Evolutionary conservation across 768 basidiomycete genomes (phyloP).

Genomic region (Panaeolus papilionaceus): DNA sequence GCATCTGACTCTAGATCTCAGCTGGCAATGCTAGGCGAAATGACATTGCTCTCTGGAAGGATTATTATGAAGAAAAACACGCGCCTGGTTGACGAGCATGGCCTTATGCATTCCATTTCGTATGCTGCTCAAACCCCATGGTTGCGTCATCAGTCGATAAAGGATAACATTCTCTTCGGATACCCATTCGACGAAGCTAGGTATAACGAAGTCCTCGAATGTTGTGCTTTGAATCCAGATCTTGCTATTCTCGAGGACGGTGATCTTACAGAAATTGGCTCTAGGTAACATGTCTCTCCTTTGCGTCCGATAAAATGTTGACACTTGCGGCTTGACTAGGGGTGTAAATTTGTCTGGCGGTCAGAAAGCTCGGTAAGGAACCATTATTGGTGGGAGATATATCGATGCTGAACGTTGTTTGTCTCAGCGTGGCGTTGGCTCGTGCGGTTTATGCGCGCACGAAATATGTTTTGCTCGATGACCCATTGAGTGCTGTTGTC

Average conservation of each 20-base stretch:
- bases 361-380: slow-evolving; percentile 73
- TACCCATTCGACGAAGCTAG: slow-evolving; percentile 73
- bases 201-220: slow-evolving; percentile 79
- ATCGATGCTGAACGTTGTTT: too few species aligned
- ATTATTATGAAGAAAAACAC: slow-evolving; percentile 73
- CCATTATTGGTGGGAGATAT: neutral
- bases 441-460: slow-evolving; percentile 81
- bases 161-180: slow-evolving; percentile 84
- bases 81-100: slow-evolving; percentile 62
- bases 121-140: slow-evolving; percentile 79
- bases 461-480: slow-evolving; percentile 77
- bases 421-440: slow-evolving; percentile 77
- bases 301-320: neutral
- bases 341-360: slow-evolving; percentile 83
- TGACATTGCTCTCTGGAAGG: slow-evolving; percentile 57
- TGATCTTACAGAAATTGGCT: slow-evolving; percentile 85
- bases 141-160: slow-evolving; percentile 76
- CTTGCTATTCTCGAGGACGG: slow-evolving; percentile 87
- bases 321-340: slow-evolving; percentile 33
- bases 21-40: slow-evolving; percentile 80
- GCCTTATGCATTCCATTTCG: slow-evolving; percentile 66
- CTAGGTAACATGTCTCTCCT: slow-evolving; percentile 45
- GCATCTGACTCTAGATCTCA: slow-evolving; percentile 27
- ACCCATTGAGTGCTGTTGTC: slow-evolving; percentile 84
- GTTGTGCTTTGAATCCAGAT: slow-evolving; percentile 84